phyloP scores from a whole-genome alignment of 495 filamentous ascomycete genomes.

The Aspergillus bertholletiae region DNA sequence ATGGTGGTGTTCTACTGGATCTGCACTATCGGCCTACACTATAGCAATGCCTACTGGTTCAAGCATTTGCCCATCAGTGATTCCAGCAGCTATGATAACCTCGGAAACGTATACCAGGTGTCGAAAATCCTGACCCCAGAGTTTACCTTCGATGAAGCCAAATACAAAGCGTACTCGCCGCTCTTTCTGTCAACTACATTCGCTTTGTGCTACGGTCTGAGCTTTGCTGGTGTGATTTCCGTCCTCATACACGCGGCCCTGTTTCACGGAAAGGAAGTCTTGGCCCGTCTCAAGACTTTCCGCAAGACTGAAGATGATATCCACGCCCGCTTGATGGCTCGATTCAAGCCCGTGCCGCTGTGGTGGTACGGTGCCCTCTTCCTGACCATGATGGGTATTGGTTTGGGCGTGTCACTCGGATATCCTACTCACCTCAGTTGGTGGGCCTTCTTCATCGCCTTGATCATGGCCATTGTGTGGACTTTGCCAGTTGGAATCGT shows the following conservation, averaged over 20 bases:
- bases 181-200: conserved; percentile 61
- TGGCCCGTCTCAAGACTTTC: conserved; percentile 43
- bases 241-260: conserved; percentile 52
- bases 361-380: conserved; percentile 60
- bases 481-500: conserved; percentile 53
- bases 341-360: conserved; percentile 54
- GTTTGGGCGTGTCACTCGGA: conserved; percentile 47
- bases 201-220: conserved; percentile 55
- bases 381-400: conserved; percentile 47
- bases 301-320: conserved; percentile 61
- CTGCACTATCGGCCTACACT: conserved; percentile 49
- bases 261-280: conserved; percentile 55
- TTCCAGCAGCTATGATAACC: conserved; percentile 57
- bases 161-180: conserved; percentile 57
- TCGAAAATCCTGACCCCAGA: conserved; percentile 48
- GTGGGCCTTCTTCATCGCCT: conserved; percentile 52
- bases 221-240: conserved; percentile 55
- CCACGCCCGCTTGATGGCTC: conserved; percentile 59
- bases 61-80: conserved; percentile 55
- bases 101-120: conserved; percentile 48
- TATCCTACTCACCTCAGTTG: conserved; percentile 50
- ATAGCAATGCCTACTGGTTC: conserved; percentile 45
- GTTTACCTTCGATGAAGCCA: conserved; percentile 50
- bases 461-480: conserved; percentile 48
- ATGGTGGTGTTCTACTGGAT: conserved; percentile 53